Percentiles rank a stretch among this genome's conserved stretches.
phyloP scores from a whole-genome alignment of 495 filamentous ascomycete species.

The Daldinia grandis region DNA sequence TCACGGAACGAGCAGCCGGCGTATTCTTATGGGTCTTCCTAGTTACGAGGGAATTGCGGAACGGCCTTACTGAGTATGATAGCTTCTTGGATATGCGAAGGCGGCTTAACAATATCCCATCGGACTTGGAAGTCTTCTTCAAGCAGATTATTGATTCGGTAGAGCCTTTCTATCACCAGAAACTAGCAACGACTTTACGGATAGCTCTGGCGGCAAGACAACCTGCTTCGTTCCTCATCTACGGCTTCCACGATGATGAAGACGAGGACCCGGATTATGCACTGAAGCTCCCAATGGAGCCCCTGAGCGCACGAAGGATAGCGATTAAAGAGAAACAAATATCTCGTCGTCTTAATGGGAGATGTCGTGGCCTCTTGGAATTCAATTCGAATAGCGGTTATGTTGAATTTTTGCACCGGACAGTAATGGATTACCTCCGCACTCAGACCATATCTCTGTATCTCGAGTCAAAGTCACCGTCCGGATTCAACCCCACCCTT shows the following conservation, averaged over 20 bases:
- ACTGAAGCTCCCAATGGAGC: neutral
- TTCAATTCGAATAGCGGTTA: neutral
- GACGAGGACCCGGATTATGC: constrained; percentile 21
- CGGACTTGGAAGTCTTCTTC: constrained; percentile 44
- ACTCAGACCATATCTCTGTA: constrained; percentile 12
- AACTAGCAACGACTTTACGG: constrained; percentile 15
- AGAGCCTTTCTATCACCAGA: constrained; percentile 19
- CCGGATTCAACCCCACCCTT: neutral
- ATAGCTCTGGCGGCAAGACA: neutral
- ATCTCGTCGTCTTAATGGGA: constrained; percentile 18
- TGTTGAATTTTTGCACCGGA: constrained; percentile 37
- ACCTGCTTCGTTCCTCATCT: neutral
- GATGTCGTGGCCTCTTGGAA: constrained; percentile 31
- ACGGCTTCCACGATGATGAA: constrained; percentile 10
- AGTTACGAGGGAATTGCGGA: constrained; percentile 43
- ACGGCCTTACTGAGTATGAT: constrained; percentile 48
- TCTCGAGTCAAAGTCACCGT: neutral
- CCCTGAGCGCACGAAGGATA: neutral
- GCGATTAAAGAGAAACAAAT: neutral
- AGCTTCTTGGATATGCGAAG: constrained; percentile 28
- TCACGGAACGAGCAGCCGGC: constrained; percentile 43
- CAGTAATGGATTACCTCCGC: constrained; percentile 30
- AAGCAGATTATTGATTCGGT: constrained; percentile 32
- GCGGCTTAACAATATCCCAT: constrained; percentile 42
- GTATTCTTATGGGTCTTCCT: constrained; percentile 58